Evolutionary conservation across 2,329 filamentous ascomycete genomes (phyloP), one percentile per base, ranked within the genome.

Genomic region (Whalleya microplaca): DNA sequence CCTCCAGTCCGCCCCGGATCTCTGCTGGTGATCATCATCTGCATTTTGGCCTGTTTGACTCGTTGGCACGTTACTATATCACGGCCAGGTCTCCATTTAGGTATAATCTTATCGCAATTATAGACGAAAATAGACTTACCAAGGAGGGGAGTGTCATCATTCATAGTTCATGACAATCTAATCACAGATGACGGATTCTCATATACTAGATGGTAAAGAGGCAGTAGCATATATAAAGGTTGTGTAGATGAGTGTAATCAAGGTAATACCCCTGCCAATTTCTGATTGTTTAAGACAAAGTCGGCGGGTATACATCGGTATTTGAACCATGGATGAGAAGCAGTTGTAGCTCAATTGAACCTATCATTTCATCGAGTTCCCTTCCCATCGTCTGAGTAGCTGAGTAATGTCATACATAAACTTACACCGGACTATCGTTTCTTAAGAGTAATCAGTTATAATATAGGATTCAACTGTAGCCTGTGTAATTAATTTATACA

Each of bases 61-160:
- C 23, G 45, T 55, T 61, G 32, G 55, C 40, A 42, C 3, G 4
- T 42, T 19, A 18, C 21, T 45, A 23, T 29, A 21, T 12, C 10
- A 16, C 16, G 27, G 2, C 43, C 23, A 18, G 16, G 27, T 20
- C 8, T 5, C 12, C 8, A 14, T 37, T 52, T 12, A 32, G 32
- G 5, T 29, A 12, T 12, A 29, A 18, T 18, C 41, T 21, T 40
- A 42, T 48, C 23, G 18, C 20, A n/a, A 19, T 27, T 21, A 6
- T 50, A 53, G 41, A 51, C 43, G 32, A 27, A 44, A 18, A 47
- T 10, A 9, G 42, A 64, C 66, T 58, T 55, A 67, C 66, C 60
- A 20, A 62, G 58, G 23, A 68, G 51, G 32, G 66, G 64, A n/a
- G 63, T 63, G 27, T 57, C 46, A 23, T 61, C 64, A 43, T 60